Evolutionary conservation across 345 rosid genomes (phyloP).

Genomic region (Brassica juncea): DNA sequence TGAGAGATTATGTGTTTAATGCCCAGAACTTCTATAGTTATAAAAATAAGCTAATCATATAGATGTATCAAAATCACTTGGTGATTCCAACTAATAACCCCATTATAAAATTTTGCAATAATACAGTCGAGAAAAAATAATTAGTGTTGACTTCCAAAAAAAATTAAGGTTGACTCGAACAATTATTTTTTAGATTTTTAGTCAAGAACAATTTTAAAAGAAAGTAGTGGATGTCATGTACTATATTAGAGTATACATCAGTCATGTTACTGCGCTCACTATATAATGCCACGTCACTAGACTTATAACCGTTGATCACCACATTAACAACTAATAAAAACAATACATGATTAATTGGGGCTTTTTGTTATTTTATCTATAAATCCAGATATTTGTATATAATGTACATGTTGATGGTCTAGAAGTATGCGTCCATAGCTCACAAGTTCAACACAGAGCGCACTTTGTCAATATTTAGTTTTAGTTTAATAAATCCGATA

Average conservation of each 20-base stretch:
- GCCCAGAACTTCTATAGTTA: neutral
- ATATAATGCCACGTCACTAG: neutral
- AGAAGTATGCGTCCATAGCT: neutral
- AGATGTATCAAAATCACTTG: neutral
- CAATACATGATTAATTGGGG: neutral
- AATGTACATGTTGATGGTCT: neutral
- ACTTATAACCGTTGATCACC: slow-evolving; percentile 8
- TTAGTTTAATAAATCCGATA: neutral
- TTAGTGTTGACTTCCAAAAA: neutral
- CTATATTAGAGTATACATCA: neutral
- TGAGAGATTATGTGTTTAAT: neutral
- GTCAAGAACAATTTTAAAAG: neutral
- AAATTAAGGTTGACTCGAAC: slow-evolving; percentile 21
- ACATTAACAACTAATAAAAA: neutral
- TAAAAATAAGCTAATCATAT: neutral
- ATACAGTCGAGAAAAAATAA: neutral
- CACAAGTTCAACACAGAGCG: neutral
- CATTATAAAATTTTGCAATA: neutral
- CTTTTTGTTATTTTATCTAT: neutral
- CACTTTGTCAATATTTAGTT: neutral
- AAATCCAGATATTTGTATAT: neutral
- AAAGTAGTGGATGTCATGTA: slow-evolving; percentile 25
- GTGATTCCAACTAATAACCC: neutral
- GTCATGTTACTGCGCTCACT: neutral
- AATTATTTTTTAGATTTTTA: neutral